Evolutionary conservation across 106 monocot genomes (phyloP), one percentile per base, ranked within the genome.

Genomic region (Allium sativum): DNA sequence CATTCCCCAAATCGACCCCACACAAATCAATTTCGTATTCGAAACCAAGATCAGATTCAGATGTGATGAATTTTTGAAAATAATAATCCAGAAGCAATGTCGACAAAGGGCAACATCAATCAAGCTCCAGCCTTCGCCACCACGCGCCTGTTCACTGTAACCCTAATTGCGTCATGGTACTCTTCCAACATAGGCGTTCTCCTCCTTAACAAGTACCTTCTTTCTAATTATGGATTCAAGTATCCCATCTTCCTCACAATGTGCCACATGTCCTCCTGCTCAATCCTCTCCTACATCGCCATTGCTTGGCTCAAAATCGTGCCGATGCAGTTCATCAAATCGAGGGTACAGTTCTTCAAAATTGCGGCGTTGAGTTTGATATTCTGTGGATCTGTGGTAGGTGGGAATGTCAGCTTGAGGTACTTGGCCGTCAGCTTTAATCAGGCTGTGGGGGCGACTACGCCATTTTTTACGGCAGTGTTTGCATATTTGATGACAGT

Each of bases 101-200:
- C 44, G 41, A 58, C 10, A 16, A 20, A 8, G 19, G 13, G 55
- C 55, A 21, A 19, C 53, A 21, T 19, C 56, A 13, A 20, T 20
- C 18, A 9, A 16, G 9, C 3, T 42, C 40, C 52, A 40, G 4
- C 11, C 65, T 10, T 42, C 53, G 15, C 64, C 31, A 19, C 65
- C 6, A 17, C 52, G 8, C 59, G 74, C 22, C 21, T 82, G 51
- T 82, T 82, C 67, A 82, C 82, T 14, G 18, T 78, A 13, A 71
- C 66, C 55, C 73, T 82, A 15, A 73, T 82, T n/a, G 19, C 70
- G 40, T 53, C 68, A 9, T 82, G 82, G 82, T 82, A 82, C 73
- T 77, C 77, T 7, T 82, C 82, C 51, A 82, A 82, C 64, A 82
- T 82, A 44, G 82, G 82, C 40, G 78, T 82, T 12, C 82, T 82